These are phyloP conservation scores for Russula emetica DNA, from an alignment of 768 basidiomycete species.

Conservation along the genomic window DNA sequence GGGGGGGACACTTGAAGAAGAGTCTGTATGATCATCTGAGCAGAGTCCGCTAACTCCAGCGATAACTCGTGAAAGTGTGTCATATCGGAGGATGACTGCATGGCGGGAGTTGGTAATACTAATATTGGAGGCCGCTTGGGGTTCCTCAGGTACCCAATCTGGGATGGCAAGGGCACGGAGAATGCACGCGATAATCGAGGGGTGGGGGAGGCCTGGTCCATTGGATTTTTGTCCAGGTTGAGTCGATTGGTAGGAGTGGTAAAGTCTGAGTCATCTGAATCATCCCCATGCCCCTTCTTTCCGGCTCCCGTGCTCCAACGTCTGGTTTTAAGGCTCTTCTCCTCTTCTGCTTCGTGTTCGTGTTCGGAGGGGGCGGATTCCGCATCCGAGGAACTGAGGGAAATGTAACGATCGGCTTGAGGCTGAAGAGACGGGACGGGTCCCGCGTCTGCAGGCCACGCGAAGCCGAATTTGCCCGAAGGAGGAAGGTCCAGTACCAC, in stretches of 20 bases:
- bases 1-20: constrained; percentile 86
- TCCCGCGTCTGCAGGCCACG: constrained; percentile 49
- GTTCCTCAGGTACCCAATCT: constrained; percentile 70
- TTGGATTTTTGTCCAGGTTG: constrained; percentile 34
- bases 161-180: constrained; percentile 75
- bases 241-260: constrained; percentile 35
- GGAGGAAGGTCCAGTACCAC: constrained; percentile 44
- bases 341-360: constrained; percentile 29
- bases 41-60: constrained; percentile 83
- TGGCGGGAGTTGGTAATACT: constrained; percentile 26
- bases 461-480: constrained; percentile 56
- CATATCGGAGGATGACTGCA: constrained; percentile 33
- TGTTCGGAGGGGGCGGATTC: constrained; percentile 51
- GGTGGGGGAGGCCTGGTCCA: constrained; percentile 33
- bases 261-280: constrained; percentile 31
- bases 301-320: constrained; percentile 22
- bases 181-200: constrained; percentile 71
- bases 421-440: constrained; percentile 38
- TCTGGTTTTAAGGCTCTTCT: constrained; percentile 2
- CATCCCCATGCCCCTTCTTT: constrained; percentile 30
- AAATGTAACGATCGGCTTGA: constrained; percentile 38
- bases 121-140: constrained; percentile 45
- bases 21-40: constrained; percentile 88
- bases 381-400: constrained; percentile 47
- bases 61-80: constrained; percentile 64